Conservation (phyloP, 208 protist genomes). For the Porcisia hertigi region DNA sequence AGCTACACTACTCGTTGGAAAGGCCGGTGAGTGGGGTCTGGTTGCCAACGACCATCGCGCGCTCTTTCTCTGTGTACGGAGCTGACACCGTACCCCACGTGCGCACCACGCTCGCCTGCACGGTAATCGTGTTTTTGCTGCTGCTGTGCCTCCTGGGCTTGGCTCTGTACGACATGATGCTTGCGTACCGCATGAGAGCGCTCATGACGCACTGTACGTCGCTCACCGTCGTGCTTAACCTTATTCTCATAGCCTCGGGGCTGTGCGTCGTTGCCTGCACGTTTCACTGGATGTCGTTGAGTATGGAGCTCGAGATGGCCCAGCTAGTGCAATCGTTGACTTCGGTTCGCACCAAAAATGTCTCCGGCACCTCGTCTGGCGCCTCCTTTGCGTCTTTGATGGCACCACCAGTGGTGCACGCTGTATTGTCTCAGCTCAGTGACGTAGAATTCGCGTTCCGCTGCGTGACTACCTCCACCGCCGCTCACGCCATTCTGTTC, state of each 20-base stretch:
- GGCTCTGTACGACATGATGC: conserved; percentile 3
- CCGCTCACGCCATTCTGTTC: conserved; percentile 9
- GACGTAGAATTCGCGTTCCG: conserved; percentile 2
- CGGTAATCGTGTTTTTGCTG: background rate
- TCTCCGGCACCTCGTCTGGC: too few relatives aligned
- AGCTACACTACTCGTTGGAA: conserved; percentile 22
- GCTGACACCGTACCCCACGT: background rate
- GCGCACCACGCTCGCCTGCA: background rate
- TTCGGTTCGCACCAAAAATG: too few relatives aligned
- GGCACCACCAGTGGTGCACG: background rate
- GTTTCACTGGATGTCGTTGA: conserved; percentile 14
- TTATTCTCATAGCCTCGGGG: background rate
- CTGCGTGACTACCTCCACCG: background rate
- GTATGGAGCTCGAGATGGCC: background rate
- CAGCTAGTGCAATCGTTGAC: too few relatives aligned
- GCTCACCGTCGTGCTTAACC: background rate
- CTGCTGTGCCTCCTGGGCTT: background rate
- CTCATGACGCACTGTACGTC: conserved; percentile 5
- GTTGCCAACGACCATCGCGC: conserved; percentile 11
- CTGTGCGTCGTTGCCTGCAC: conserved; percentile 11
- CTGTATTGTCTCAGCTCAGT: background rate
- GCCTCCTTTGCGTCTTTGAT: background rate
- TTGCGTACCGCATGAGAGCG: conserved; percentile 14
- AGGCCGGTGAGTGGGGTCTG: conserved; percentile 10
- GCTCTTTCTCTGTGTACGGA: conserved; percentile 4